phyloP scores from a whole-genome alignment of 495 filamentous ascomycete genomes.

The Penicillium longicatenatum region DNA sequence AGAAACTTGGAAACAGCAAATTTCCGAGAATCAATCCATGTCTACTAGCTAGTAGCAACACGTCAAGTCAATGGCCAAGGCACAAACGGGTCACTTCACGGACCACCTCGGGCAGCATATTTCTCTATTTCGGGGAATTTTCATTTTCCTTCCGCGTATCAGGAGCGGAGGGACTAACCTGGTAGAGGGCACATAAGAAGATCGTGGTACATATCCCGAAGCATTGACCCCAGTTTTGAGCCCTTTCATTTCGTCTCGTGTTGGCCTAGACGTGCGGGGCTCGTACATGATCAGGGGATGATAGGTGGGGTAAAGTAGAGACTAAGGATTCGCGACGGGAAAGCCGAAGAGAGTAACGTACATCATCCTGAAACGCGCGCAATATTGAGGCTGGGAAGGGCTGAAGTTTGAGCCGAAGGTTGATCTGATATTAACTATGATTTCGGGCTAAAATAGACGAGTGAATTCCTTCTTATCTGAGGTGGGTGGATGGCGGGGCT shows the following conservation, averaged over 20 bases:
- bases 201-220: not conserved
- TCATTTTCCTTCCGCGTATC: not conserved
- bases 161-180: not conserved
- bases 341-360: not conserved
- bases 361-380: not conserved
- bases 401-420: not conserved
- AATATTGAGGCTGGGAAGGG: not conserved
- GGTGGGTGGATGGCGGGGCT: not conserved
- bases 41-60: not conserved
- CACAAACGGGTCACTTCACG: not conserved
- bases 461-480: not conserved
- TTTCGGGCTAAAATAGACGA: not conserved
- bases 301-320: not conserved
- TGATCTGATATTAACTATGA: not conserved
- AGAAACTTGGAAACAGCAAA: not conserved
- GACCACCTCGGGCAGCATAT: not conserved
- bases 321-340: not conserved
- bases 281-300: not conserved
- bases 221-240: not conserved
- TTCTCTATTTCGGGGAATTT: not conserved
- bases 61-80: no score
- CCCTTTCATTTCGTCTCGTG: not conserved
- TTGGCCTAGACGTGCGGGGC: not conserved
- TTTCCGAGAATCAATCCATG: not conserved
- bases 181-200: not conserved